Evolutionary conservation across 2,329 filamentous ascomycete genomes (phyloP), one percentile per base, ranked within the genome.

Genomic region (Fusarium musae): DNA sequence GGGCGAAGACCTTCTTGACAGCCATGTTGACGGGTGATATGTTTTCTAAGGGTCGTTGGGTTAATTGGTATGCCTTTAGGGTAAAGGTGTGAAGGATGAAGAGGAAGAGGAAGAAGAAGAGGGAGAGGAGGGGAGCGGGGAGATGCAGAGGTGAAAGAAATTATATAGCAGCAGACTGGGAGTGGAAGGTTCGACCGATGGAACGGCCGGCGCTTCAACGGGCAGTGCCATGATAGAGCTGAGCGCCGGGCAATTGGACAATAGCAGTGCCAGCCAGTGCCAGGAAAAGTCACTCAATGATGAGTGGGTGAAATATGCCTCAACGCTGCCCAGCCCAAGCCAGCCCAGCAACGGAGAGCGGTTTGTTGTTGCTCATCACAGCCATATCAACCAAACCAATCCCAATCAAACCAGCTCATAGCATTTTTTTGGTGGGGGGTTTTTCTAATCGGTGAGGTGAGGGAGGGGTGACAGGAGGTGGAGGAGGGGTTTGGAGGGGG

Each of bases 1-100:
- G 93, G 82, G 93, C 93, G 90, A 95, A 93, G 83, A 96, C 90
- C 89, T 95, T 96, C 85, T 91, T 91, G 86, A 96, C 94, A 81
- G 93, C 88, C 96, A 99, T 99, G 78, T 83, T 95, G 86, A 79
- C 64, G 60, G 53, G 64, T 72, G 53, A 28, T 67, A 57, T 75
- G 68, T 58, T 56, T 73, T 67, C 71, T 77, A 54, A 50, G 65
- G 53, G 63, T 70, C 70, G 71, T 74, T 70, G 61, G 61, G 59
- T 75, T 67, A 79, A 76, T 73, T 57, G 37, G 23, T 63, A 69
- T 66, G 57, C 57, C 65, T 53, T 59, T 61, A 57, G 59, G 65
- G 34, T 63, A 63, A 23, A 47, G 53, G 15, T 66, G 46, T 67
- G 46, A 67, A 52, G 53, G 39, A 46, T 63, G 57, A 39, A 62